Evolutionary conservation across 2,329 filamentous ascomycete species (phyloP).

Genomic region (Exophiala oligosperma): DNA sequence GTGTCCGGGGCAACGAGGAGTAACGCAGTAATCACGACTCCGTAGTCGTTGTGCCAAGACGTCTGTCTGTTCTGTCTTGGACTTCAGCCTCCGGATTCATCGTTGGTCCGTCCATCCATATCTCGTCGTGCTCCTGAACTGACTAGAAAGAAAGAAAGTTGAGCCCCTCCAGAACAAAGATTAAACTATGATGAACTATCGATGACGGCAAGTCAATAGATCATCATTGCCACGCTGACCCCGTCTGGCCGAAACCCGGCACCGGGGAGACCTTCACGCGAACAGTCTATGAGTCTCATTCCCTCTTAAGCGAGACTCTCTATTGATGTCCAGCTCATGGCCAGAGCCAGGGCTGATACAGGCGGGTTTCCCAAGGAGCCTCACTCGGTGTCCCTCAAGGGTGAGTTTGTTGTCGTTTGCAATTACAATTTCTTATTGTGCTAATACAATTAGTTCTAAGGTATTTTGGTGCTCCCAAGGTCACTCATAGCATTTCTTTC

Average conservation of each 20-base stretch:
- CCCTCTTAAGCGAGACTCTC: neutral
- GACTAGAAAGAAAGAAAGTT: too few species aligned
- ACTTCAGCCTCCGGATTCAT: neutral
- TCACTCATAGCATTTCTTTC: neutral
- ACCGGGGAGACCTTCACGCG: neutral
- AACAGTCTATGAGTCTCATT: neutral
- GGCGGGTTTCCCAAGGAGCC: constrained; percentile 64
- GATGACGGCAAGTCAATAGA: too few species aligned
- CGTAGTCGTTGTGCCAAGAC: neutral
- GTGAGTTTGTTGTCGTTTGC: constrained; percentile 32
- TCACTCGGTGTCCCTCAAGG: constrained; percentile 76
- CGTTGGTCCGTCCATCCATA: too few species aligned
- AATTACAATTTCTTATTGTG: constrained; percentile 2
- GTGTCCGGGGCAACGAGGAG: neutral
- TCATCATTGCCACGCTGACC: too few species aligned
- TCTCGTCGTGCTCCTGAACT: too few species aligned
- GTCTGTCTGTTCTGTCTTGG: neutral
- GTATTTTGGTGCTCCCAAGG: constrained; percentile 38
- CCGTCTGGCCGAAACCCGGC: neutral
- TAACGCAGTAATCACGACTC: neutral
- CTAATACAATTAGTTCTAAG: constrained; percentile 50
- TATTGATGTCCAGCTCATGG: constrained; percentile 33
- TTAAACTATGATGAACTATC: too few species aligned
- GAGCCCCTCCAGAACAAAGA: too few species aligned
- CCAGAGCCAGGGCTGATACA: constrained; percentile 44